These are phyloP conservation scores for Astraeus odoratus DNA, from an alignment of 768 basidiomycete genomes.

Conservation along the genomic window DNA sequence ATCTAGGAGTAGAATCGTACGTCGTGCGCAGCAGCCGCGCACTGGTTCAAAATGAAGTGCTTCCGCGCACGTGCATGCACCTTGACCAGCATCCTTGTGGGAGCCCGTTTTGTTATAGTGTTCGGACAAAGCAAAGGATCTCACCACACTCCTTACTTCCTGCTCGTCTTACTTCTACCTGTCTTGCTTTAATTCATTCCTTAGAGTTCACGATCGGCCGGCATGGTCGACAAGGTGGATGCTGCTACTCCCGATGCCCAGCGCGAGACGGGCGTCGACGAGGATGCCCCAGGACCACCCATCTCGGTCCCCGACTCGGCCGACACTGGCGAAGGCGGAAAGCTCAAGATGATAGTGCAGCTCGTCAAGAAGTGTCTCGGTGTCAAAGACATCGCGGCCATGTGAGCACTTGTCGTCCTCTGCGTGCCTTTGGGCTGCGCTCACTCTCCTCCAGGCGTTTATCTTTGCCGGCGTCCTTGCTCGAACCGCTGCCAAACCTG, in stretches of 20 bases:
- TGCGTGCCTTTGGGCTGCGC: constrained; percentile 8
- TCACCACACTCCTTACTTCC: constrained; percentile 1
- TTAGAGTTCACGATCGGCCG: background rate
- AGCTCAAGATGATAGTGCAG: constrained; percentile 89
- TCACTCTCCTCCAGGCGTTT: constrained; percentile 55
- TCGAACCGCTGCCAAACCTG: constrained; percentile 92
- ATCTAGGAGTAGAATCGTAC: too few relatives aligned
- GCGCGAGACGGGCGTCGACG: constrained; percentile 27
- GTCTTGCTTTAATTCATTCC: background rate
- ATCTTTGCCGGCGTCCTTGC: constrained; percentile 85
- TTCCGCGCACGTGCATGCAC: constrained; percentile 18
- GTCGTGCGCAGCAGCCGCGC: too few relatives aligned
- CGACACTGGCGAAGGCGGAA: constrained; percentile 80
- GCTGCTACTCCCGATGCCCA: constrained; percentile 7
- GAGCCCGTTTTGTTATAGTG: background rate
- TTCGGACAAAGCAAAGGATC: constrained; percentile 1
- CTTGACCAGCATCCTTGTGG: constrained; percentile 11
- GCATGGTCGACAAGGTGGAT: constrained; percentile 16
- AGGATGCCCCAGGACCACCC: constrained; percentile 47
- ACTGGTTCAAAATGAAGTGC: background rate
- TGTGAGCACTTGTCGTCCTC: constrained; percentile 51
- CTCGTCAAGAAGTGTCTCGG: constrained; percentile 88
- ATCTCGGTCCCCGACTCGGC: constrained; percentile 64
- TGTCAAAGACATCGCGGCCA: constrained; percentile 91
- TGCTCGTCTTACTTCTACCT: background rate